Conservation (phyloP, 805 yeast genomes). For the Kazachstania martiniae region DNA sequence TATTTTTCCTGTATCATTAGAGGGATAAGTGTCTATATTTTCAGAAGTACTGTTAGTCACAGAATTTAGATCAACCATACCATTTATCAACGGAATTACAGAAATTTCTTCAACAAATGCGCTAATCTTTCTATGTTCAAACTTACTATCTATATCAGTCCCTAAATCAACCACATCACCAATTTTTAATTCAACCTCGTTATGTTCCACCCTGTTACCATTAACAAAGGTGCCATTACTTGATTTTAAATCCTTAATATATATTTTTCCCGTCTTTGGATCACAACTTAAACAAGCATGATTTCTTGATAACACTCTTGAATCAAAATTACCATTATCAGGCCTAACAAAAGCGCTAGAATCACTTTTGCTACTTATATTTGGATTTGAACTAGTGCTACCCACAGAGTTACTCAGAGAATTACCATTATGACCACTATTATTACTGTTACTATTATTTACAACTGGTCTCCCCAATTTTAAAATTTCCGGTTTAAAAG, state of each 20-base stretch:
- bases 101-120: conserved; percentile 70
- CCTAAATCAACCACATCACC: conserved; percentile 91
- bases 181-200: conserved; percentile 52
- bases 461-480: conserved; percentile 85
- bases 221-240: conserved; percentile 94
- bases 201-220: conserved; percentile 47
- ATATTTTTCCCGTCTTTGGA: conserved; percentile 49
- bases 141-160: conserved; percentile 63
- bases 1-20: neutral
- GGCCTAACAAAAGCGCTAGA: conserved; percentile 36
- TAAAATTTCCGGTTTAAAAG: conserved; percentile 69
- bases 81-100: conserved; percentile 32
- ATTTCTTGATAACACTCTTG: conserved; percentile 82
- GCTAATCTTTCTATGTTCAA: conserved; percentile 72
- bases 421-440: conserved; percentile 28
- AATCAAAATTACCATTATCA: conserved; percentile 88
- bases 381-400: no score
- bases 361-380: conserved; percentile 24
- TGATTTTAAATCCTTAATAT: conserved; percentile 75
- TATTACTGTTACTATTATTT: conserved; percentile 7
- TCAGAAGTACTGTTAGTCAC: neutral
- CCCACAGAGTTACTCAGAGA: no score
- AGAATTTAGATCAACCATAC: conserved; percentile 5
- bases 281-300: conserved; percentile 88
- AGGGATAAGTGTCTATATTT: neutral